Evolutionary conservation across 352 stramenopile species (phyloP).

Genomic region (Phytophthora pseudosyringae): DNA sequence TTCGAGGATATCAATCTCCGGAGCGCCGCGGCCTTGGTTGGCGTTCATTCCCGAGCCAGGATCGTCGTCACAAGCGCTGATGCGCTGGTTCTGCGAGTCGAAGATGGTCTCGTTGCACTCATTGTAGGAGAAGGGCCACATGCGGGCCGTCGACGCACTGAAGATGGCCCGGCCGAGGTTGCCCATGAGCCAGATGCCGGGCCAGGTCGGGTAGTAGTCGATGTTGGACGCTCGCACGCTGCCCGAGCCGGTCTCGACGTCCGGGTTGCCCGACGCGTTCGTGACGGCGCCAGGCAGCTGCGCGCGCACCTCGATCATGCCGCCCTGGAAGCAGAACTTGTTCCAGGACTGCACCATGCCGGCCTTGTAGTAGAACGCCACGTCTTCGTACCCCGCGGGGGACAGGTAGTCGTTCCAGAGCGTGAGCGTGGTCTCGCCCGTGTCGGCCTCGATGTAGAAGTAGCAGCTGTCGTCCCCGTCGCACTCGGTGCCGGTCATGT

Average conservation of each 20-base stretch:
- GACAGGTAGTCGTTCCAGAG: slow-evolving; percentile 73
- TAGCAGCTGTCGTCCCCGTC: slow-evolving; percentile 52
- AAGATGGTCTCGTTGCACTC: slow-evolving; percentile 84
- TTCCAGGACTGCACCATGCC: slow-evolving; percentile 94
- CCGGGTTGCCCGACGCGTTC: slow-evolving; percentile 48
- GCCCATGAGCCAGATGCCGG: too few relatives aligned
- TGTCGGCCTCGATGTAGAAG: slow-evolving; percentile 57
- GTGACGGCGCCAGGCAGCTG: slow-evolving; percentile 87
- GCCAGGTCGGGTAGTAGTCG: slow-evolving; percentile 13
- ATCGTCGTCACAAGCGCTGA: slow-evolving; percentile 90
- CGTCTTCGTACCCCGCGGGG: slow-evolving; percentile 54
- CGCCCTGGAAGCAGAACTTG: slow-evolving; percentile 95
- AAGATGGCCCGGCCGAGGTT: slow-evolving; percentile 87
- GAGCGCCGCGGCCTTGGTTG: slow-evolving; percentile 90
- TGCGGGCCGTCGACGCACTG: slow-evolving; percentile 91
- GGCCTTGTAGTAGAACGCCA: slow-evolving; percentile 55
- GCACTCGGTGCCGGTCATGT: slow-evolving; percentile 50
- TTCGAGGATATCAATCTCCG: slow-evolving; percentile 97
- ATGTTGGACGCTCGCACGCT: slow-evolving; percentile 26
- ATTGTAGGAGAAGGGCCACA: slow-evolving; percentile 97
- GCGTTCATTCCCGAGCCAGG: slow-evolving; percentile 93
- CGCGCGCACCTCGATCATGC: slow-evolving; percentile 88
- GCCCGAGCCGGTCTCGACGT: slow-evolving; percentile 18
- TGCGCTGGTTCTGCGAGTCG: slow-evolving; percentile 71
- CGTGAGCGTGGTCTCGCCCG: slow-evolving; percentile 47